Percentiles rank a stretch among this genome's conserved stretches.
phyloP scores from a whole-genome alignment of 176 grass and related monocot species.

The Musa troglodytarum region DNA sequence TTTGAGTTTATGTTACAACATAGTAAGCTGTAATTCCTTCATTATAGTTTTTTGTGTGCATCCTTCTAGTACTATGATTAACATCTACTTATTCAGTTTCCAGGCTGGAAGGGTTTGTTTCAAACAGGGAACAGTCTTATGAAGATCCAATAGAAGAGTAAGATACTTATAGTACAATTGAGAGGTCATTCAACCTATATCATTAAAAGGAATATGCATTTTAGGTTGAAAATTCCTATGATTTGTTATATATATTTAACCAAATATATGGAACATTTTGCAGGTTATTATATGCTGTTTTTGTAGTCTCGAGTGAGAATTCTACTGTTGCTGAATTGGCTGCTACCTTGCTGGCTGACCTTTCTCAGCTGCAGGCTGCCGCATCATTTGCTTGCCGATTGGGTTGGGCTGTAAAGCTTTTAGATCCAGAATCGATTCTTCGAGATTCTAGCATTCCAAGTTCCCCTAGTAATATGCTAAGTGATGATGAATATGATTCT shows the following conservation, averaged over 20 bases:
- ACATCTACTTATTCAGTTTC: slow-evolving; percentile 63
- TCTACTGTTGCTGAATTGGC: slow-evolving; percentile 95
- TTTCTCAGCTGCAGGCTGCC: slow-evolving; percentile 76
- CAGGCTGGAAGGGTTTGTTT: slow-evolving; percentile 93
- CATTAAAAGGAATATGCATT: not conserved
- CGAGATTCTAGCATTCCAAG: slow-evolving; percentile 35
- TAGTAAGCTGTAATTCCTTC: not conserved
- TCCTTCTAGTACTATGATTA: not conserved
- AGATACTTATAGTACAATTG: slow-evolving; percentile 18
- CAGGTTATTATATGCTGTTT: slow-evolving; percentile 94
- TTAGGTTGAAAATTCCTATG: not conserved
- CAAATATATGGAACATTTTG: slow-evolving; percentile 18
- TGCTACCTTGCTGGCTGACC: slow-evolving; percentile 79
- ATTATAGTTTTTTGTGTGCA: not conserved
- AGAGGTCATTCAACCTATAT: not conserved
- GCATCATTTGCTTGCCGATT: slow-evolving; percentile 92
- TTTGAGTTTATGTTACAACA: not conserved
- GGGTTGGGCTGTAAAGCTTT: slow-evolving; percentile 83
- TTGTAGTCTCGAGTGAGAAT: slow-evolving; percentile 95
- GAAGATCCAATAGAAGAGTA: slow-evolving; percentile 99
- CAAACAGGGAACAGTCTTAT: slow-evolving; percentile 93
- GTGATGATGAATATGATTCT: slow-evolving; percentile 91
- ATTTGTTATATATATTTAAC: not conserved
- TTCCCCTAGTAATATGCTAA: slow-evolving; percentile 63
- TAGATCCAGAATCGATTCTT: slow-evolving; percentile 65